Evolutionary conservation across 352 stramenopile genomes (phyloP).

Genomic region (Phytophthora litchii): DNA sequence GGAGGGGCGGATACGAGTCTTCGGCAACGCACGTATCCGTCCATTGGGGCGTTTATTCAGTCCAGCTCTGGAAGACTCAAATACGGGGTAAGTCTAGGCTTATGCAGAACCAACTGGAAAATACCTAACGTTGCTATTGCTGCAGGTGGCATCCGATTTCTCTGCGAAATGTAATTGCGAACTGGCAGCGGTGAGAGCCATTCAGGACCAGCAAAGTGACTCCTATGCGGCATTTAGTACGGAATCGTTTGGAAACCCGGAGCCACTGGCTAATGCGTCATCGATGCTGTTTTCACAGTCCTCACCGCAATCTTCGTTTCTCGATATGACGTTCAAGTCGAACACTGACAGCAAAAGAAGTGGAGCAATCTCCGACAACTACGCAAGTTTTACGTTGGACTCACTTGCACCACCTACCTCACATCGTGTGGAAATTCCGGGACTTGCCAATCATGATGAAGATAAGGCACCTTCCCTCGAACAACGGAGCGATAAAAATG

Average conservation of each 20-base stretch:
- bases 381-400: slow-evolving; percentile 52
- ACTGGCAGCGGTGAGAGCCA: slow-evolving; percentile 41
- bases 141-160: slow-evolving; percentile 58
- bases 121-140: slow-evolving; percentile 5
- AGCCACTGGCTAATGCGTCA: slow-evolving; percentile 16
- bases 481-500: background rate
- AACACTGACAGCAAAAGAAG: background rate
- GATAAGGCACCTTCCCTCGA: background rate
- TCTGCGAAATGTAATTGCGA: slow-evolving; percentile 64
- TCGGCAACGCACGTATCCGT: slow-evolving; percentile 54
- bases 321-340: slow-evolving; percentile 3
- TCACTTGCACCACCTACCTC: slow-evolving; percentile 35
- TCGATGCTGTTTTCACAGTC: slow-evolving; percentile 60
- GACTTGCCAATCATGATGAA: background rate
- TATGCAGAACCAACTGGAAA: background rate
- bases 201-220: slow-evolving; percentile 56
- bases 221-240: slow-evolving; percentile 75
- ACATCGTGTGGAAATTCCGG: slow-evolving; percentile 15
- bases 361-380: slow-evolving; percentile 37
- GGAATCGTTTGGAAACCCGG: slow-evolving; percentile 47
- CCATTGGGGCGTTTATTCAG: slow-evolving; percentile 71
- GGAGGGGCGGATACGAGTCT: slow-evolving; percentile 11
- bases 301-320: slow-evolving; percentile 24
- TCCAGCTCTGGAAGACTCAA: slow-evolving; percentile 61
- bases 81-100: slow-evolving; percentile 47